Conservation (phyloP, 2,329 filamentous ascomycete species). For the Pyrenophora teres region DNA sequence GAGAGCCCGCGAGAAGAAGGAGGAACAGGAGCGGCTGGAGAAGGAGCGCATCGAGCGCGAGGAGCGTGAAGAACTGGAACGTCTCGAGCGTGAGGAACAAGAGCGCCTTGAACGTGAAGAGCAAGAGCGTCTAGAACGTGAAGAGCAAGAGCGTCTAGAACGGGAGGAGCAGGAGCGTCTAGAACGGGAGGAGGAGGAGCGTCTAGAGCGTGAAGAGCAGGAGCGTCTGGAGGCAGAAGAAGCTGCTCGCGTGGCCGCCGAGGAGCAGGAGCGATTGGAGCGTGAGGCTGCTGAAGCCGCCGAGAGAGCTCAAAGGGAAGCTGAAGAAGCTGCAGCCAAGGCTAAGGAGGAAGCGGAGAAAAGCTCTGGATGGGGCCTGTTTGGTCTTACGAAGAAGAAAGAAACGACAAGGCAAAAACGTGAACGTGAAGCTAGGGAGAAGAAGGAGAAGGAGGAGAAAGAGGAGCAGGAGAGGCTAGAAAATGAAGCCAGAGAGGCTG, state of each 20-base stretch:
- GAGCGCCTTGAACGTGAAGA: slow-evolving; percentile 47
- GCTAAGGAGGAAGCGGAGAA: slow-evolving; percentile 31
- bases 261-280: not conserved
- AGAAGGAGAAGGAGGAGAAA: slow-evolving; percentile 26
- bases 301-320: slow-evolving; percentile 20
- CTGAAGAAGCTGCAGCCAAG: slow-evolving; percentile 25
- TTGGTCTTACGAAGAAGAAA: slow-evolving; percentile 42
- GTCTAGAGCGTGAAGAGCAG: slow-evolving; percentile 36
- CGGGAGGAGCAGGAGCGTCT: slow-evolving; percentile 38
- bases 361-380: slow-evolving; percentile 27
- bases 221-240: slow-evolving; percentile 30
- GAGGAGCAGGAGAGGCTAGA: slow-evolving; percentile 35
- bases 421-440: slow-evolving; percentile 36
- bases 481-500: slow-evolving; percentile 38
- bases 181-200: slow-evolving; percentile 46
- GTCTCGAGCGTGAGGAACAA: slow-evolving; percentile 30
- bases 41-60: slow-evolving; percentile 12
- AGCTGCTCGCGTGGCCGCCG: slow-evolving; percentile 8
- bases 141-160: slow-evolving; percentile 32
- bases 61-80: slow-evolving; percentile 31
- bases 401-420: slow-evolving; percentile 36
- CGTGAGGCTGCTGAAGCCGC: not conserved
- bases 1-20: slow-evolving; percentile 42
- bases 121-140: slow-evolving; percentile 37
- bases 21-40: slow-evolving; percentile 34